Evolutionary conservation across 306 rosid genomes (phyloP).

Genomic region (Vigna unguiculata): DNA sequence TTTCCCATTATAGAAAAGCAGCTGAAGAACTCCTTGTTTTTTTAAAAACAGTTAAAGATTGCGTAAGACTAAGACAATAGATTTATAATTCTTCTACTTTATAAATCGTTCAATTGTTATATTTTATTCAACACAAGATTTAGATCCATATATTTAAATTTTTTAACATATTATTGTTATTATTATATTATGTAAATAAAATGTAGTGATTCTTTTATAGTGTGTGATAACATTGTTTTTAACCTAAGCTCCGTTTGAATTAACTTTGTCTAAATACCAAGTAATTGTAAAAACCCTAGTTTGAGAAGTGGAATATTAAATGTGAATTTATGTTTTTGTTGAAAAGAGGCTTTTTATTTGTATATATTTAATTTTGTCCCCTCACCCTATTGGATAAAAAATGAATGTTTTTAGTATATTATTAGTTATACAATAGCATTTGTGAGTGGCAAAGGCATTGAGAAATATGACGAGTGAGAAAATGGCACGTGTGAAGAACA

Average conservation of each 20-base stretch:
- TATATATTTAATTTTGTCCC: background rate
- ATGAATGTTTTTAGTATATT: background rate
- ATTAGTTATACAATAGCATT: slow-evolving; percentile 23
- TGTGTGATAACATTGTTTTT: background rate
- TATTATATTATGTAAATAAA: background rate
- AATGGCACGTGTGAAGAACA: slow-evolving; percentile 40
- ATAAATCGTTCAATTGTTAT: too few species aligned
- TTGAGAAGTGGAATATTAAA: slow-evolving; percentile 10
- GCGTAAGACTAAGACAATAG: slow-evolving; percentile 6
- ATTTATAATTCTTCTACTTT: too few species aligned
- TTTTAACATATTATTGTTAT: too few species aligned
- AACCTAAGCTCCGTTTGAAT: background rate
- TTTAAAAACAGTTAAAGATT: slow-evolving; percentile 19
- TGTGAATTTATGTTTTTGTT: background rate
- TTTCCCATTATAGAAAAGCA: slow-evolving; percentile 15
- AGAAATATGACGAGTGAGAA: slow-evolving; percentile 18
- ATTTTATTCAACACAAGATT: too few species aligned
- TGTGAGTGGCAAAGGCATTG: slow-evolving; percentile 34
- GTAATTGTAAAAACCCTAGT: background rate
- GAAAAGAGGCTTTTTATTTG: background rate
- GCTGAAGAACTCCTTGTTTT: slow-evolving; percentile 20
- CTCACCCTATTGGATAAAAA: background rate
- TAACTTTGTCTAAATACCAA: background rate
- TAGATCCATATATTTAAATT: too few species aligned
- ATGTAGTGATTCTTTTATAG: background rate